Percentiles rank a stretch among this genome's conserved stretches.
phyloP scores from a whole-genome alignment of 106 monocot species.

The Apostasia ramifera region DNA sequence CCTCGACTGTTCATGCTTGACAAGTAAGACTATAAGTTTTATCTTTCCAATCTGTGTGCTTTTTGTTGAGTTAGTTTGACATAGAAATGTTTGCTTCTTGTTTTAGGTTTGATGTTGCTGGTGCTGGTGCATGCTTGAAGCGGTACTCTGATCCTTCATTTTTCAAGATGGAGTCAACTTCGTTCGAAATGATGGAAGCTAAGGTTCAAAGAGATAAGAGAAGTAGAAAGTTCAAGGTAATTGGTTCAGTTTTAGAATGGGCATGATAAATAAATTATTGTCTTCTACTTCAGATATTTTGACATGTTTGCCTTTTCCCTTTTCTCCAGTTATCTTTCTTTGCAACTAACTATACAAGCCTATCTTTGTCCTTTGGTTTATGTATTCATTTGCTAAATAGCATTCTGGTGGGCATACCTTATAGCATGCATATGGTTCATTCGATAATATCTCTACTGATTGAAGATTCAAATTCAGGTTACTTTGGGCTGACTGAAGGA shows the following conservation, averaged over 20 bases:
- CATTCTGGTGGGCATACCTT: no score
- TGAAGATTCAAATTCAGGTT: no score
- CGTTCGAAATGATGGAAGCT: conserved; percentile 42
- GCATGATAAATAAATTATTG: no score
- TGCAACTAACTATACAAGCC: no score
- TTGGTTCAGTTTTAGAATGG: conserved; percentile 1
- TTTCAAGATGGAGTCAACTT: conserved; percentile 56
- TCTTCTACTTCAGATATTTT: no score
- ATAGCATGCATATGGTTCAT: no score
- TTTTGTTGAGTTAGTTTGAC: neutral
- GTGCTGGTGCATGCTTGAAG: conserved; percentile 94
- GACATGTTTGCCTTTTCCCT: no score
- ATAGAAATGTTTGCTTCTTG: conserved; percentile 9
- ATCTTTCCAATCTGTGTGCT: neutral
- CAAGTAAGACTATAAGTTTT: conserved; percentile 40
- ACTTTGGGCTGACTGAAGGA: no score
- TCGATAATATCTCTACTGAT: no score
- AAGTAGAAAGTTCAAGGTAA: conserved; percentile 67
- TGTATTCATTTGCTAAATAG: no score
- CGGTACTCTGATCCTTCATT: conserved; percentile 96
- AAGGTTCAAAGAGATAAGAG: conserved; percentile 58
- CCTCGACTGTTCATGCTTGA: conserved; percentile 84
- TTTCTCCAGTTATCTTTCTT: no score
- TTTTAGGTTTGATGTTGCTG: conserved; percentile 93
- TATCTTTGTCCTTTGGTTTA: no score